Base-by-base conservation (phyloP, 148 eudicot genomes). In the Cornus suecica region DNA sequence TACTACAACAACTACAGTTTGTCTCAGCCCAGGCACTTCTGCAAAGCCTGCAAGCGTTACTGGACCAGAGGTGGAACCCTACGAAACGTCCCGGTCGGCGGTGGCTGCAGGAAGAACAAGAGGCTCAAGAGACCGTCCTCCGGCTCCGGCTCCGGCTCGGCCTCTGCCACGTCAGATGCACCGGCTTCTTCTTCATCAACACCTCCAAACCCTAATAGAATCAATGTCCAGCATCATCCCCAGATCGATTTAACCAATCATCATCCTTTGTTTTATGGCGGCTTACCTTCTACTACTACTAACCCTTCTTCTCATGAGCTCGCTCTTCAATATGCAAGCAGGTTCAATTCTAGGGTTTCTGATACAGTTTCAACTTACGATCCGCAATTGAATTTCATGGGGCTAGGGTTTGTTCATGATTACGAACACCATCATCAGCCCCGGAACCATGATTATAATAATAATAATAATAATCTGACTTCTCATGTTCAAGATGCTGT, bases 31-130 rank as follows among this genome's bases (percentile, higher is more conserved):
- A 79, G 93, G 32, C 90, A 87, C 72, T 90, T 90, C 34, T 90
- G 93, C 77, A 90, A 90, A 69, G 91, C 87, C 10, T 90, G 93
- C 56, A 90, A 88, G 79, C 81, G 93, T 79, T 90, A 90, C 58
- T 90, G 93, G 93, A 90, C 93, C 22, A 76, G 89, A 24, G 93
- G 93, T 0, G 93, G 93, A 1, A 90, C 93, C 71, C 77, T 89
- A 0, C 75, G 93, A 25, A 89, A 80, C 66, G 93, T 89, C 42
- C 93, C 93, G 0, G 90, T 80, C 22, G 82, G 82, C 3, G 82
- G 82, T 8, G 82, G 82, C 0, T 90, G 91, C 28, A 70, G 93
- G 78, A 90, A 83, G 76, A 90, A 86, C 82, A 90, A 90, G 58
- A 79, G 89, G 60, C 67, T 83, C 76, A 89, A 79, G 75, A 77